Evolutionary conservation across 805 yeast genomes (phyloP), one percentile per base, ranked within the genome.

Genomic region (Schwanniomyces polymorphus): DNA sequence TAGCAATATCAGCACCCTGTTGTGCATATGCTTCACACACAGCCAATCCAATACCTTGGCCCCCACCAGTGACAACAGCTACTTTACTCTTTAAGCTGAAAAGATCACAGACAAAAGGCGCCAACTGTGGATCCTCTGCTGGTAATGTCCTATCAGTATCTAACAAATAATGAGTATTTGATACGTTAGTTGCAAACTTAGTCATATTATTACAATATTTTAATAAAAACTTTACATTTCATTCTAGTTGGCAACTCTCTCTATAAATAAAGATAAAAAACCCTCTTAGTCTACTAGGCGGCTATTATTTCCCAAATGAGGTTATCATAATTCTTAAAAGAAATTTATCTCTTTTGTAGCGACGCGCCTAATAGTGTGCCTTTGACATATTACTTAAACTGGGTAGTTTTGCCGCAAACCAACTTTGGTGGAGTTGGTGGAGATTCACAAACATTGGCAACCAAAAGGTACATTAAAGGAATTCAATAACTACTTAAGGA

Each of bases 11-110:
- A 9, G 95, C 96, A 44, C 96, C 96, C 3, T 92, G 92, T 68
- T 88, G 92, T 42, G 91, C 86, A 58, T 75, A 88, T 2, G 90
- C 91, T 64, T 82, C 87, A 38, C 94, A 94, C 29, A 87, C 86
- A 5, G 88, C 88, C 55, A 66, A 79, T 11, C 96, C 96, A 53
- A 89, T 88, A 27, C 96, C 96, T 41, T 86, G 76, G n/a, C 91
- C 83, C 11, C 89, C 87, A 41, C 96, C 96, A 12, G 95, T 86
- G 48, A 89, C 79, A 4, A 88, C 81, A 25, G 95, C 94, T 10
- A 84, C 85, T 67, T 87, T 88, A 23, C 94, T 95, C 68, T 84
- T 85, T 50, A 89, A 76, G 3, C 88, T 84, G 67, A 89, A 88
- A 53, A 86, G 72, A 51, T 86, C 91, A 51, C 85, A 67, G 27